These are phyloP conservation scores for Solanum appendiculatum DNA, from an alignment of 257 asterid species.

Conservation along the genomic window DNA sequence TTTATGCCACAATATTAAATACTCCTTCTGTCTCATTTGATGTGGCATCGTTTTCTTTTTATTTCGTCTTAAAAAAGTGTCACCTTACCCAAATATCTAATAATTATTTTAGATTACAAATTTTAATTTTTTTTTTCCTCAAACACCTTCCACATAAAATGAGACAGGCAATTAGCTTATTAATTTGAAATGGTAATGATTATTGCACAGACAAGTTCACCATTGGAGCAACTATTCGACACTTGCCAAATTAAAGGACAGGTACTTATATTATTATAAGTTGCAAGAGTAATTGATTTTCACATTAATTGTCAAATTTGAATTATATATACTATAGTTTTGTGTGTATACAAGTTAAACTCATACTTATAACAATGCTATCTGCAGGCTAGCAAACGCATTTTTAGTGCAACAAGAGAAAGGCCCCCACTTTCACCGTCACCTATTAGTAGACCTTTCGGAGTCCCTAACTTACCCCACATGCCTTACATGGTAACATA, in stretches of 20 bases:
- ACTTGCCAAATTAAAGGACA: conserved; percentile 7
- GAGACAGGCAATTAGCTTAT: too few species aligned
- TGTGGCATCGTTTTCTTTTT: too few species aligned
- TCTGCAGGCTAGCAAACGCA: background rate
- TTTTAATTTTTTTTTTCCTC: too few species aligned
- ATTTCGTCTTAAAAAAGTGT: too few species aligned
- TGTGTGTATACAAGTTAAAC: background rate
- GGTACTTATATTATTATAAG: background rate
- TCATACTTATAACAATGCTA: background rate
- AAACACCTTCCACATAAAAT: too few species aligned
- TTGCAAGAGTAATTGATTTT: background rate
- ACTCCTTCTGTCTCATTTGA: too few species aligned
- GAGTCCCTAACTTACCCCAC: background rate
- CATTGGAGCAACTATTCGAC: background rate
- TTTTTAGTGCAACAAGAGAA: background rate
- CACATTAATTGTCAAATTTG: background rate
- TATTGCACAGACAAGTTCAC: conserved; percentile 1
- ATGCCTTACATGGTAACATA: conserved; percentile 10
- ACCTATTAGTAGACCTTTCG: background rate
- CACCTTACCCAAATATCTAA: too few species aligned
- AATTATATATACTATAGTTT: background rate
- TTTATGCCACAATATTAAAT: background rate
- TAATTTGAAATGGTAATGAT: background rate
- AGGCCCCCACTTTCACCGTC: conserved; percentile 22
- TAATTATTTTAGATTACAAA: too few species aligned